Conservation (phyloP, 1,284 basidiomycete genomes). For the Pseudozyma flocculosa region DNA sequence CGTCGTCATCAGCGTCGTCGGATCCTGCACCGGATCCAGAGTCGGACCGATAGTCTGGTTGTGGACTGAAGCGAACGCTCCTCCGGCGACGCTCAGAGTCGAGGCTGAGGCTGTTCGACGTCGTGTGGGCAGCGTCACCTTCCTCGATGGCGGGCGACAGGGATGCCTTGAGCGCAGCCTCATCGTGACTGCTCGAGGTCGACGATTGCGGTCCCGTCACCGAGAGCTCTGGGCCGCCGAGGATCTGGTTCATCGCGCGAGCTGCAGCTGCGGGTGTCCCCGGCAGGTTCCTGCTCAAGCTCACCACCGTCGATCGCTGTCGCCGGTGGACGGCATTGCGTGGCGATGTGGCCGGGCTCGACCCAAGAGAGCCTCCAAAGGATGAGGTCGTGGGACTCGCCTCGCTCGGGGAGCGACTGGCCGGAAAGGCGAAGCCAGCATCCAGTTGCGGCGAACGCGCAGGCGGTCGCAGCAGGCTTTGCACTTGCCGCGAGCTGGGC, state of each 20-base stretch:
- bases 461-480: no score
- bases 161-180: no score
- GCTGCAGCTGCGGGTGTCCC: slow-evolving; percentile 13
- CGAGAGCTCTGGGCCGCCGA: no score
- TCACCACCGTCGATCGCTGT: slow-evolving; percentile 25
- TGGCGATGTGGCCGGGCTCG: slow-evolving; percentile 24
- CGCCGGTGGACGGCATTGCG: slow-evolving; percentile 26
- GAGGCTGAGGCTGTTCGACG: slow-evolving; percentile 7
- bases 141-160: no score
- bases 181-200: slow-evolving; percentile 3
- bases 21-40: slow-evolving; percentile 21
- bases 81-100: slow-evolving; percentile 11
- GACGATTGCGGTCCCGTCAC: neutral
- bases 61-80: slow-evolving; percentile 32
- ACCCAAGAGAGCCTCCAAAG: neutral
- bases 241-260: slow-evolving; percentile 1
- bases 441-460: no score
- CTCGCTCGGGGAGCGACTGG: slow-evolving; percentile 2
- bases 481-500: no score
- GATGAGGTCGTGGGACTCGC: no score
- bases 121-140: slow-evolving; percentile 12
- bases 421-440: neutral
- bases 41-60: slow-evolving; percentile 32
- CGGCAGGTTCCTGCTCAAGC: slow-evolving; percentile 9
- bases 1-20: neutral